Evolutionary conservation across 495 filamentous ascomycete genomes (phyloP).

Genomic region (Penicillium steckii): DNA sequence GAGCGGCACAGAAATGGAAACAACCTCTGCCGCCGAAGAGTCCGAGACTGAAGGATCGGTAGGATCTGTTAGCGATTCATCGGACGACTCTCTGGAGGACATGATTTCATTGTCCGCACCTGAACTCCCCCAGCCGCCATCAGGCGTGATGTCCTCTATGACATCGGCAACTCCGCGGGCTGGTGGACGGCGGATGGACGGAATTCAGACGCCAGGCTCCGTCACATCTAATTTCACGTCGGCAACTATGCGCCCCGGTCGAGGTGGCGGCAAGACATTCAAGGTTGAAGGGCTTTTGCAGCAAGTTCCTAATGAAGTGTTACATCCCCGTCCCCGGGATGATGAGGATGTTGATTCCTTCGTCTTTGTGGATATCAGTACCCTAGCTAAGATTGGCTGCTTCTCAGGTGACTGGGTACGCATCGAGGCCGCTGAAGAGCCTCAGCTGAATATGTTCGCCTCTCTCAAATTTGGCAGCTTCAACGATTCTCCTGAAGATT

Average conservation of each 20-base stretch:
- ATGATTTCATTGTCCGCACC: constrained; percentile 84
- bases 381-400: constrained; percentile 83
- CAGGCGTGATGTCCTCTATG: constrained; percentile 68
- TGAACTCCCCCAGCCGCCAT: constrained; percentile 63
- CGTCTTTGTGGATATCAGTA: constrained; percentile 82
- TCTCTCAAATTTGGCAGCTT: constrained; percentile 49
- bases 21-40: constrained; percentile 52
- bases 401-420: constrained; percentile 99
- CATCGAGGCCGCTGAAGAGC: constrained; percentile 69
- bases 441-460: constrained; percentile 54
- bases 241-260: constrained; percentile 68
- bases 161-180: constrained; percentile 71
- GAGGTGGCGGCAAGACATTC: constrained; percentile 61
- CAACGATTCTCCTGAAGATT: constrained; percentile 41
- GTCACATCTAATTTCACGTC: constrained; percentile 83
- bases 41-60: constrained; percentile 48
- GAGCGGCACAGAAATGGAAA: constrained; percentile 58
- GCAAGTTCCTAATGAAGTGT: constrained; percentile 69
- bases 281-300: constrained; percentile 74
- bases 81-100: constrained; percentile 75
- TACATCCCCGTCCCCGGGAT: constrained; percentile 77
- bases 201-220: constrained; percentile 73
- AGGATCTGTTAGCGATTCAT: constrained; percentile 60
- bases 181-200: constrained; percentile 59
- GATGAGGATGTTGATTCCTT: constrained; percentile 88